Percentiles rank a stretch among this genome's conserved stretches.
Conservation (phyloP, 352 stramenopile species). For the Globisporangium canariense region DNA sequence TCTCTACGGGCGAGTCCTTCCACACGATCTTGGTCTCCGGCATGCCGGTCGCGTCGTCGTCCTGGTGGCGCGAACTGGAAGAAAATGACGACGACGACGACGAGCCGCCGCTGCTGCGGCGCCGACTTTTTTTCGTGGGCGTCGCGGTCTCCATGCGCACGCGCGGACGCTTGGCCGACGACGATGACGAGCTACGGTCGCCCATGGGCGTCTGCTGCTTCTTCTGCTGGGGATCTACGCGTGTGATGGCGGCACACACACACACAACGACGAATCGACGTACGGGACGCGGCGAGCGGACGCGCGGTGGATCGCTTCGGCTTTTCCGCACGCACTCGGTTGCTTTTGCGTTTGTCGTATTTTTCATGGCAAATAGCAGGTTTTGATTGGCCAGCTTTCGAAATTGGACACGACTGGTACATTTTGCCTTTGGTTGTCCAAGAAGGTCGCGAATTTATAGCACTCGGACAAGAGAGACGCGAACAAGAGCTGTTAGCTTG, state of each 20-base stretch:
- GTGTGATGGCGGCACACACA: too few relatives aligned
- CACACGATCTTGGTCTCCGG: constrained; percentile 61
- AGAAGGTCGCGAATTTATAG: too few relatives aligned
- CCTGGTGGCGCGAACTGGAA: constrained; percentile 6
- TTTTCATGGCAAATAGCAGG: background rate
- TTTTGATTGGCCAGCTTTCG: background rate
- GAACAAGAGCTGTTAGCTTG: too few relatives aligned
- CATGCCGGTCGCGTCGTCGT: constrained; percentile 6
- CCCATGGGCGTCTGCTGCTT: constrained; percentile 1
- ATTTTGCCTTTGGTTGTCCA: background rate
- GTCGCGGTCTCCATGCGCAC: constrained; percentile 29
- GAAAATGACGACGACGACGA: background rate
- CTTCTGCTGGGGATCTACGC: background rate
- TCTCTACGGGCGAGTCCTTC: constrained; percentile 76
- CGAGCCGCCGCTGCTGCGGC: background rate
- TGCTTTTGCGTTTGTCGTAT: background rate
- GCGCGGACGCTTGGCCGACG: constrained; percentile 48
- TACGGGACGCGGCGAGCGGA: background rate
- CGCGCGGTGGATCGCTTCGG: too few relatives aligned
- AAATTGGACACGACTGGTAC: background rate
- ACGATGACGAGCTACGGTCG: background rate
- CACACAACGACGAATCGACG: too few relatives aligned
- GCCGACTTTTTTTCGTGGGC: constrained; percentile 15
- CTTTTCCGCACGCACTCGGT: background rate
- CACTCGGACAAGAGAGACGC: too few relatives aligned